Evolutionary conservation across 495 filamentous ascomycete species (phyloP).

Genomic region (Hypoxylon fragiforme): DNA sequence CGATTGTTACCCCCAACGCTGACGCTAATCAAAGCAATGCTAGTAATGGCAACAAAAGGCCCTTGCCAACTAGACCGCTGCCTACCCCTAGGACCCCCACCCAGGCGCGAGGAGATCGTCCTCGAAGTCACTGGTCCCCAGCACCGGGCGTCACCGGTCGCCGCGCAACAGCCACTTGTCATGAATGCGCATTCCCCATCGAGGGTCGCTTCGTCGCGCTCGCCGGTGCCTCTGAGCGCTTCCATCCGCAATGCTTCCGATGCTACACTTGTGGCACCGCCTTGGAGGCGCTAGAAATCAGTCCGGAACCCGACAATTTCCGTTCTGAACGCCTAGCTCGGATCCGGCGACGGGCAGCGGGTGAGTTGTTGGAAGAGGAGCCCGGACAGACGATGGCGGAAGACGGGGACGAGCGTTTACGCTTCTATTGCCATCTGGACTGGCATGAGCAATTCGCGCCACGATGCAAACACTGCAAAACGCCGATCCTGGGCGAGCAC

Average conservation of each 20-base stretch:
- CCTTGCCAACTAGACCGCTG: conserved; percentile 41
- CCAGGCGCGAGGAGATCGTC: conserved; percentile 38
- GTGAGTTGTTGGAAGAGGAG: conserved; percentile 60
- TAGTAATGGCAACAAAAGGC: conserved; percentile 38
- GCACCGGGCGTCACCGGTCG: conserved; percentile 48
- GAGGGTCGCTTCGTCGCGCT: conserved; percentile 88
- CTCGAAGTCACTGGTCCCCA: conserved; percentile 52
- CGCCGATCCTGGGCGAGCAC: conserved; percentile 96
- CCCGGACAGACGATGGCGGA: conserved; percentile 63
- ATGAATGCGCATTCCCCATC: conserved; percentile 80
- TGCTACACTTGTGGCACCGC: conserved; percentile 86
- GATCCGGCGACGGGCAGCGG: conserved; percentile 61
- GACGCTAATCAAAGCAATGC: too few relatives aligned
- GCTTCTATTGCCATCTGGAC: conserved; percentile 97
- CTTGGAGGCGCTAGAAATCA: conserved; percentile 95
- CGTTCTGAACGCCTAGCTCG: conserved; percentile 71
- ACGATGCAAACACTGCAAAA: conserved; percentile 94
- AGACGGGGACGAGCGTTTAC: conserved; percentile 66
- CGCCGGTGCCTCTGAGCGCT: conserved; percentile 65
- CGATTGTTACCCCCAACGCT: conserved; percentile 46
- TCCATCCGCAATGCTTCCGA: conserved; percentile 91
- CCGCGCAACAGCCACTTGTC: conserved; percentile 77
- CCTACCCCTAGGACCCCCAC: conserved; percentile 44
- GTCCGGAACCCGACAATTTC: conserved; percentile 78
- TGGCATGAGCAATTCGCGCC: conserved; percentile 95